Evolutionary conservation across 441 rosid species (phyloP).

Genomic region (Capsella rubella): DNA sequence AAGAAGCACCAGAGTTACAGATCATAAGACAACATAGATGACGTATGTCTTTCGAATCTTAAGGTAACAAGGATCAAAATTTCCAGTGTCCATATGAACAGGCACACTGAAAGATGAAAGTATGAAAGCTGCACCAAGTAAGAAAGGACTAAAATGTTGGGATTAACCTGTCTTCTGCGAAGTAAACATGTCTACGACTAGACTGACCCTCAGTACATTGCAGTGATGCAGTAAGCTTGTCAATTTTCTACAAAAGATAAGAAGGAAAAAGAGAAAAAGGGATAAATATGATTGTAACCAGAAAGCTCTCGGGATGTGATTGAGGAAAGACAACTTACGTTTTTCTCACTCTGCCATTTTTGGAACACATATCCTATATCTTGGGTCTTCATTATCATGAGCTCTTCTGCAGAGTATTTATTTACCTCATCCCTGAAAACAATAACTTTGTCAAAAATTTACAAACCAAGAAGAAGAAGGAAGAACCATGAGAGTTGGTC

Average conservation of each 20-base stretch:
- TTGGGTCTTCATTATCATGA: slow-evolving; percentile 89
- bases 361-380: slow-evolving; percentile 86
- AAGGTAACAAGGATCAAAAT: neutral
- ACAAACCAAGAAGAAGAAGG: neutral
- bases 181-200: slow-evolving; percentile 63
- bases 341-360: slow-evolving; percentile 84
- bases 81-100: neutral
- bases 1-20: neutral
- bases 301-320: neutral
- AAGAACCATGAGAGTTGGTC: slow-evolving; percentile 8
- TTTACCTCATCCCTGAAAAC: slow-evolving; percentile 64
- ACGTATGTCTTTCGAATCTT: neutral
- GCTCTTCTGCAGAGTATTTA: slow-evolving; percentile 78
- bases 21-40: slow-evolving; percentile 23
- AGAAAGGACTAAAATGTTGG: neutral
- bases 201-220: slow-evolving; percentile 69
- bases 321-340: slow-evolving; percentile 45
- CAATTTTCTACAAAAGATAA: slow-evolving; percentile 70
- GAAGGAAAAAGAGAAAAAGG: slow-evolving; percentile 27
- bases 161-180: slow-evolving; percentile 80
- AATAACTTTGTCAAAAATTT: neutral
- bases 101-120: neutral
- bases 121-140: neutral
- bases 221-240: slow-evolving; percentile 68
- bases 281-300: neutral